Evolutionary conservation across 306 rosid species (phyloP), one percentile per base, ranked within the genome.

Genomic region (Cucurbita moschata): DNA sequence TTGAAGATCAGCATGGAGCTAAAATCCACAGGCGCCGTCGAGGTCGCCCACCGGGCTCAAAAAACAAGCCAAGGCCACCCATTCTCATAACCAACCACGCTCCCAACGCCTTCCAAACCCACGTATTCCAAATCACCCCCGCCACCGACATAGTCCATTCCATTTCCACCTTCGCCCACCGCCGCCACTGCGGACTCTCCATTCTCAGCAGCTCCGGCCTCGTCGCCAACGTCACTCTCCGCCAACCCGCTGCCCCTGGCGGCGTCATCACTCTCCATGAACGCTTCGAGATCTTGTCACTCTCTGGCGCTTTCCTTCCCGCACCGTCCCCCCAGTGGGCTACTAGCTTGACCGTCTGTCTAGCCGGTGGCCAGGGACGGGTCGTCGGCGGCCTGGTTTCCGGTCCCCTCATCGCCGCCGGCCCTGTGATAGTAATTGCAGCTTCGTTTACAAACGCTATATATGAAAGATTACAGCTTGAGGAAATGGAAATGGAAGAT

Each of bases 11-110:
- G 15, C 8, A 23, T 23, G 63, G 63, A 57, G 15, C 30, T 4
- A 85, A 82, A 81, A 75, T 76, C 10, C 74, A 79, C 5, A 86
- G 97, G 43, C 73, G 97, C 1, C 92, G 96, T 0, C 84, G 98
- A 8, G 98, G 98, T 21, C 78, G 98, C 0, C 98, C 98, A 0
- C 89, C 90, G 0, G 98, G 98, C 0, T 93, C 98, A 0, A 93
- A 84, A 69, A 90, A 93, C 96, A 90, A 77, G 67, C 83, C 88
- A 0, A 93, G 81, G 66, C 92, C 97, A 0, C 96, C 98, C 0
- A 77, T 93, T 7, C 81, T 87, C 5, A 73, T 90, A 6, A 82
- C 96, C 0, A 88, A 86, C 74, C 89, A 88, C 60, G 78, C 77
- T 61, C 97, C 98, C 53, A 87, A 93, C 75, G 86, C 98, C 7